A percentile compares a stretch with the other conserved stretches of the same genome.
These are phyloP conservation scores for Pterulicium gracile DNA, from an alignment of 1,284 basidiomycete genomes.

Conservation along the genomic window DNA sequence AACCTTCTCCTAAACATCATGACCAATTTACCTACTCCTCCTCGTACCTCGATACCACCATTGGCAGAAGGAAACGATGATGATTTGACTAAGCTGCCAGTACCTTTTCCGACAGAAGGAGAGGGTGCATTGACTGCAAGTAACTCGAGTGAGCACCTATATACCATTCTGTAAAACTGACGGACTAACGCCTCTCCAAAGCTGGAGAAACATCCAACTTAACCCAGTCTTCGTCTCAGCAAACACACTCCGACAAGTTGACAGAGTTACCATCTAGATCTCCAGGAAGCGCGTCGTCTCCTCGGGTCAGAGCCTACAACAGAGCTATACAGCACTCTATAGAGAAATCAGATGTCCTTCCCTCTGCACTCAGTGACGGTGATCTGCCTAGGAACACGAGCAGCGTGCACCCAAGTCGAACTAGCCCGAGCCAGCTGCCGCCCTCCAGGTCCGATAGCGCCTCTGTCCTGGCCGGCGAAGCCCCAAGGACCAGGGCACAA, in stretches of 20 bases:
- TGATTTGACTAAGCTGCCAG: background rate
- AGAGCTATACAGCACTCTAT: background rate
- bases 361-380: background rate
- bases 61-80: background rate
- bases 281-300: background rate
- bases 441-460: background rate
- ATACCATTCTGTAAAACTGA: too few species aligned
- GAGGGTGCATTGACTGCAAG: too few species aligned
- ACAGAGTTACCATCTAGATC: background rate
- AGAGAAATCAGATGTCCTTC: background rate
- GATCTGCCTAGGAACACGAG: background rate
- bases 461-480: background rate
- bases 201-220: background rate
- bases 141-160: too few species aligned
- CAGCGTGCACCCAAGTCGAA: background rate
- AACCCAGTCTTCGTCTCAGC: conserved; percentile 1
- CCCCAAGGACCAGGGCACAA: background rate
- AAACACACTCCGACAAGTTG: conserved; percentile 1
- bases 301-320: background rate
- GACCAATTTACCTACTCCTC: too few species aligned
- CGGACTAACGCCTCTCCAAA: too few species aligned
- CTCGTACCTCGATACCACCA: too few species aligned
- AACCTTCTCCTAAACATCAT: too few species aligned
- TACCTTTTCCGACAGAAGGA: background rate
- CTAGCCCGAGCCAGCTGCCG: background rate